Evolutionary conservation across 495 filamentous ascomycete species (phyloP).

Genomic region (Polyplosphaeria fusca): DNA sequence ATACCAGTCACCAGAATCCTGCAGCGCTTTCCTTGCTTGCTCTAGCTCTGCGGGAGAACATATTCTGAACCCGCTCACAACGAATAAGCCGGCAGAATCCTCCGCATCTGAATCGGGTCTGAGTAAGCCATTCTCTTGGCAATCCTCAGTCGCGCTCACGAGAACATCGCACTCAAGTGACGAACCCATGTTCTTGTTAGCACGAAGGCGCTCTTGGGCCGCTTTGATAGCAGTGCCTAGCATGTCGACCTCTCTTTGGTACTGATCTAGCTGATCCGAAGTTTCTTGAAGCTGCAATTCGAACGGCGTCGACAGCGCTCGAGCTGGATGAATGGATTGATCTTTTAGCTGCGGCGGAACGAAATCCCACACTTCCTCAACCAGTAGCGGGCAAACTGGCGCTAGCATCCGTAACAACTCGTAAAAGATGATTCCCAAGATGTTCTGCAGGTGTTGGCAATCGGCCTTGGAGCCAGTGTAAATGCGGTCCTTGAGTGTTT

Average conservation of each 20-base stretch:
- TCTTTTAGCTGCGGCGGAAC: slow-evolving; percentile 59
- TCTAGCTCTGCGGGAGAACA: background rate
- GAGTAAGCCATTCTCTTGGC: background rate
- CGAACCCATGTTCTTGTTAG: slow-evolving; percentile 64
- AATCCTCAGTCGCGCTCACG: slow-evolving; percentile 33
- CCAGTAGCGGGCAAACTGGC: slow-evolving; percentile 78
- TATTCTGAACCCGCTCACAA: slow-evolving; percentile 56
- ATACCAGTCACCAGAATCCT: background rate
- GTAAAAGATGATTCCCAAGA: slow-evolving; percentile 65
- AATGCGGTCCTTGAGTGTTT: slow-evolving; percentile 82
- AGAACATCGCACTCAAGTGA: slow-evolving; percentile 69
- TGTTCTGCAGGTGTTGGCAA: slow-evolving; percentile 58
- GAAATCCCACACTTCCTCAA: slow-evolving; percentile 85
- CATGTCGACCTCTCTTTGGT: slow-evolving; percentile 44
- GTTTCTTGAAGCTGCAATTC: background rate
- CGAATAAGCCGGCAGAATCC: slow-evolving; percentile 71
- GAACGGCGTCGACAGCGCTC: slow-evolving; percentile 40
- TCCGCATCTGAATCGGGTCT: slow-evolving; percentile 34
- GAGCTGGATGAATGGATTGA: slow-evolving; percentile 53
- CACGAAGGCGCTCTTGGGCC: slow-evolving; percentile 65
- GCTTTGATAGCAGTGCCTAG: slow-evolving; percentile 56
- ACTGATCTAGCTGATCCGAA: background rate
- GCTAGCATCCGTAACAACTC: slow-evolving; percentile 72
- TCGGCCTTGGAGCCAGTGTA: slow-evolving; percentile 71
- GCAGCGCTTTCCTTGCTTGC: background rate